A percentile compares a stretch with the other conserved stretches of the same genome.
These are phyloP conservation scores for Diplodia sapinea DNA, from an alignment of 2,329 filamentous ascomycete genomes.

Conservation along the genomic window DNA sequence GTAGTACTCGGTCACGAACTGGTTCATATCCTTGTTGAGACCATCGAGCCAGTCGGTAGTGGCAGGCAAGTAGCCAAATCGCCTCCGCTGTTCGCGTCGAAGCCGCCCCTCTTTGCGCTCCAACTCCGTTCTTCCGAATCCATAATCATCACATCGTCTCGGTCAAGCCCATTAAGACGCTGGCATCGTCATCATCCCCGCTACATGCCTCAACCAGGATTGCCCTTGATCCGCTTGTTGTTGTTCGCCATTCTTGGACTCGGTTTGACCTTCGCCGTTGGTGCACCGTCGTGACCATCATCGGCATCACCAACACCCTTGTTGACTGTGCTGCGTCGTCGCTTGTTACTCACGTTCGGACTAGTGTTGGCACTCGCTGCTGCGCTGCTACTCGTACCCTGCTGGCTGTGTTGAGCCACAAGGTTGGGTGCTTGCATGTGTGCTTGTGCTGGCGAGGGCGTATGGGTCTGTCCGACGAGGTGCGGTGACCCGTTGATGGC, in stretches of 20 bases:
- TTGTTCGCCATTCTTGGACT: slow-evolving; percentile 52
- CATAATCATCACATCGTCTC: slow-evolving; percentile 31
- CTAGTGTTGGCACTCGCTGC: slow-evolving; percentile 66
- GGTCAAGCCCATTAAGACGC: slow-evolving; percentile 21
- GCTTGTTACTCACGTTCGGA: slow-evolving; percentile 65
- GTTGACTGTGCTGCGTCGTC: slow-evolving; percentile 66
- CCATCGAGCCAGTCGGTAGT: too few species aligned
- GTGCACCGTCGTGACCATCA: slow-evolving; percentile 48
- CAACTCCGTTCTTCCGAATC: slow-evolving; percentile 19
- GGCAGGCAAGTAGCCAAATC: too few species aligned
- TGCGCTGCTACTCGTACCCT: slow-evolving; percentile 60
- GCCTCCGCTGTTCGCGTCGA: slow-evolving; percentile 19
- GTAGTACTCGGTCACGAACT: too few species aligned
- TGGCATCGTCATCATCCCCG: slow-evolving; percentile 16
- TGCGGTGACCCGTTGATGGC: slow-evolving; percentile 58
- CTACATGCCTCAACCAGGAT: slow-evolving; percentile 17
- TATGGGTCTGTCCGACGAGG: slow-evolving; percentile 48
- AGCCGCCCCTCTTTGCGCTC: slow-evolving; percentile 7
- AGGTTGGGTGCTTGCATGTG: slow-evolving; percentile 50
- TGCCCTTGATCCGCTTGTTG: slow-evolving; percentile 41
- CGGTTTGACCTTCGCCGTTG: slow-evolving; percentile 57
- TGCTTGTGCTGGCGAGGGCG: slow-evolving; percentile 53
- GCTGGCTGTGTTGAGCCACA: slow-evolving; percentile 63
- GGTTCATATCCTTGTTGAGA: too few species aligned
- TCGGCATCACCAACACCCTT: slow-evolving; percentile 55